phyloP scores from a whole-genome alignment of 2,329 filamentous ascomycete genomes.

The Diplocarpon mali region DNA sequence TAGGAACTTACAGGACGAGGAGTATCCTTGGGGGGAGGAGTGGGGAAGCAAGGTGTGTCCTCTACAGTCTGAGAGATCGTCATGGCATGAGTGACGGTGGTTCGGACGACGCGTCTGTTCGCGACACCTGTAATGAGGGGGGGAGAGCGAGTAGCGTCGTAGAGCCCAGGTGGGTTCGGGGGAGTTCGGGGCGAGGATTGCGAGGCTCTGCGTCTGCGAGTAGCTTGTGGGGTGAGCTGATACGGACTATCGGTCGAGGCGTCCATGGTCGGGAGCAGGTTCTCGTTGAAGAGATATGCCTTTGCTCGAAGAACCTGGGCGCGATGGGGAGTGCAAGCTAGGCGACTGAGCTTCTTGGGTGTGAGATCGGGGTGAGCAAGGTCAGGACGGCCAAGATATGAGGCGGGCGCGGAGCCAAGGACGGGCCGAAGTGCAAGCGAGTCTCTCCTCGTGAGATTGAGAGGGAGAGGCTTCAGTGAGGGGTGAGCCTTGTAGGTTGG shows the following conservation, averaged over 20 bases:
- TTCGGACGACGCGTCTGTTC: not conserved
- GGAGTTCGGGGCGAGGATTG: not conserved
- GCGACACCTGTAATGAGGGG: not conserved
- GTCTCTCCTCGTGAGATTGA: not conserved
- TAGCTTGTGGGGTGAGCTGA: too few relatives aligned
- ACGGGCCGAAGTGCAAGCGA: constrained; percentile 1
- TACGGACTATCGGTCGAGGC: not conserved
- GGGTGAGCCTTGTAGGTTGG: not conserved
- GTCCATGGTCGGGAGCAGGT: not conserved
- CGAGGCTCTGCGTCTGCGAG: not conserved
- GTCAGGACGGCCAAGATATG: not conserved
- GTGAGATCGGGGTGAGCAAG: not conserved
- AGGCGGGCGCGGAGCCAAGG: not conserved
- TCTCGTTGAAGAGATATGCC: constrained; percentile 1
- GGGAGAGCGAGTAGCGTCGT: not conserved
- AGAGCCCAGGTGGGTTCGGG: not conserved
- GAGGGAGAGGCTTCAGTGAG: not conserved
- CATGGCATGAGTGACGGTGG: not conserved
- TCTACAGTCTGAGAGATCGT: too few relatives aligned
- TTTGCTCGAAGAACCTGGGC: not conserved
- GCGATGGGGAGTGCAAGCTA: not conserved
- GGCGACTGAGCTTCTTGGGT: not conserved
- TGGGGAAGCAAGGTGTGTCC: not conserved
- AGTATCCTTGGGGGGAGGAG: constrained; percentile 4
- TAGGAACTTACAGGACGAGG: constrained; percentile 1